Percentiles rank a stretch among this genome's conserved stretches.
These are phyloP conservation scores for Corylus avellana DNA, from an alignment of 306 rosid genomes.

Conservation along the genomic window DNA sequence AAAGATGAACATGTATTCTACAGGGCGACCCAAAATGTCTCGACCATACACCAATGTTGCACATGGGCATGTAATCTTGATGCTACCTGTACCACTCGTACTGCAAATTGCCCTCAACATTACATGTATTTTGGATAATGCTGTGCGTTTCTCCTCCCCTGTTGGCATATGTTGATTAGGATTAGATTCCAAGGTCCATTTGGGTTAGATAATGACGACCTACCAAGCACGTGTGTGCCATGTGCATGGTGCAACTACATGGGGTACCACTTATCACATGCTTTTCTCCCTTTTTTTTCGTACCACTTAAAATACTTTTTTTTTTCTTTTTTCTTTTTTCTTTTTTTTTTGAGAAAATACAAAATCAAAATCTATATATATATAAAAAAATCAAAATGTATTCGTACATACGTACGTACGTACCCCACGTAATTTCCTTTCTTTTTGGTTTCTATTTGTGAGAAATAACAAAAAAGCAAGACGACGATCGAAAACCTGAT, in stretches of 20 bases:
- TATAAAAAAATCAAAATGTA: not conserved
- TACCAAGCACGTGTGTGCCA: slow-evolving; percentile 50
- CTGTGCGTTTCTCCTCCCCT: slow-evolving; percentile 15
- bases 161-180: slow-evolving; percentile 13
- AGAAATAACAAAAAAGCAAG: no score
- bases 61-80: slow-evolving; percentile 34
- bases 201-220: slow-evolving; percentile 38
- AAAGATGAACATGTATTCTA: slow-evolving; percentile 10
- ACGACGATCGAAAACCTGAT: no score
- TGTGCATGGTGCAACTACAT: slow-evolving; percentile 40
- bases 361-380: not conserved
- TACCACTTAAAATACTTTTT: not conserved
- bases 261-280: slow-evolving; percentile 10
- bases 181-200: slow-evolving; percentile 28
- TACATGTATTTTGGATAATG: not conserved
- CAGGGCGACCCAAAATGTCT: slow-evolving; percentile 49
- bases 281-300: not conserved
- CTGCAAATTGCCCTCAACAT: not conserved
- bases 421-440: not conserved
- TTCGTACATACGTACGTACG: no score
- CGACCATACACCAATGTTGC: slow-evolving; percentile 33
- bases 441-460: not conserved
- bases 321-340: not conserved
- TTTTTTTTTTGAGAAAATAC: not conserved
- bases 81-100: slow-evolving; percentile 5